Percentiles rank a stretch among this genome's conserved stretches.
phyloP scores from a whole-genome alignment of 1,139 yeast species.

The Waltiozyma sp. region DNA sequence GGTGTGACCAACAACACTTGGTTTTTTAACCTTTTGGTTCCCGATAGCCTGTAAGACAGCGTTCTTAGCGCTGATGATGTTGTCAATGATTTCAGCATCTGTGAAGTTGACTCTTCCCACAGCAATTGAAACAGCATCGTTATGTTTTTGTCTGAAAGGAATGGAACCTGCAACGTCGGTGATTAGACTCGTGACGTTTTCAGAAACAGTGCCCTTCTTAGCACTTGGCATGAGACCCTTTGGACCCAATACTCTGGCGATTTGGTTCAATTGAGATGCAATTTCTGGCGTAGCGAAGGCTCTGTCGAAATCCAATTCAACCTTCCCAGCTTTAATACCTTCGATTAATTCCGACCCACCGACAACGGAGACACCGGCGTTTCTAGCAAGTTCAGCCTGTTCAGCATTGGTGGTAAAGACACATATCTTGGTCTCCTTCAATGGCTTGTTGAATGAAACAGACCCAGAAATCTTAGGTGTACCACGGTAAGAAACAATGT shows the following conservation, averaged over 20 bases:
- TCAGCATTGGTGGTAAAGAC: slow-evolving; percentile 56
- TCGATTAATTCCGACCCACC: slow-evolving; percentile 72
- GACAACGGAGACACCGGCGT: slow-evolving; percentile 46
- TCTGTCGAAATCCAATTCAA: slow-evolving; percentile 55
- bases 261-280: slow-evolving; percentile 42
- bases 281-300: slow-evolving; percentile 84
- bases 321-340: slow-evolving; percentile 43
- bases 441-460: slow-evolving; percentile 67
- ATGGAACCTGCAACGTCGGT: slow-evolving; percentile 51
- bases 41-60: slow-evolving; percentile 53
- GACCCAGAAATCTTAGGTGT: slow-evolving; percentile 65
- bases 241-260: slow-evolving; percentile 80
- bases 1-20: slow-evolving; percentile 63
- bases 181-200: slow-evolving; percentile 47
- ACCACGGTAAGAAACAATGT: slow-evolving; percentile 71
- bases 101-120: slow-evolving; percentile 73
- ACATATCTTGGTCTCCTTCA: slow-evolving; percentile 51
- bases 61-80: slow-evolving; percentile 58
- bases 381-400: slow-evolving; percentile 40
- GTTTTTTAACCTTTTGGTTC: slow-evolving; percentile 49
- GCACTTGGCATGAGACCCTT: slow-evolving; percentile 80
- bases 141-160: slow-evolving; percentile 56
- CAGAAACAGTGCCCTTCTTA: slow-evolving; percentile 79
- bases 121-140: slow-evolving; percentile 48
- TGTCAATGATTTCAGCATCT: slow-evolving; percentile 64